Evolutionary conservation across 2,329 filamentous ascomycete genomes (phyloP), one percentile per base, ranked within the genome.

Genomic region (Trichoderma koningii): DNA sequence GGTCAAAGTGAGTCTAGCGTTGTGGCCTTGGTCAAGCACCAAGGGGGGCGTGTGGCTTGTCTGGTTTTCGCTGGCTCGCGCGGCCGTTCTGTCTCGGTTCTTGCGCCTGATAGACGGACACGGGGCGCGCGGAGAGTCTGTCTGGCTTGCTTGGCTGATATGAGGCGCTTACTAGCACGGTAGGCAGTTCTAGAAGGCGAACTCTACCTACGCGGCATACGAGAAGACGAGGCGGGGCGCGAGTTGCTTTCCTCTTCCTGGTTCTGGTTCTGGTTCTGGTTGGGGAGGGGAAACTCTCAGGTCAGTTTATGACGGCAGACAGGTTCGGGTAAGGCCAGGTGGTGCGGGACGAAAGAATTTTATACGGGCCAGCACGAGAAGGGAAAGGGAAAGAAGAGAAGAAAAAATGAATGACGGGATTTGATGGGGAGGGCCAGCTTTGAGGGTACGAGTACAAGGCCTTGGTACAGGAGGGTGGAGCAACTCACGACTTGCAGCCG

Each of bases 1-100:
- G 70, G 68, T 73, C 73, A 68, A 76, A 76, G 68, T 71, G 69
- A 75, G 75, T 69, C 70, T 76, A 77, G 75, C 74, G 75, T 69
- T 30, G 10, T 38, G 68, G 68, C 72, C 70, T 71, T 59, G 64
- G 42, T 30, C 55, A 63, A 56, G 63, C 30, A 41, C 45, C 56
- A 34, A 69, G 72, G 69, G 66, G 68, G 64, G 66, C 55, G 64
- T 45, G 51, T 56, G 17, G 21, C 15, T 55, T 52, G 10, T 44
- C 42, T 44, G 23, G 50, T 19, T 26, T 9, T 19, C 47, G 26
- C 17, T 52, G 30, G 47, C 48, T 26, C 38, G 42, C 23, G 59
- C 42, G 30, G 28, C 30, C 21, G 7, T 21, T n/a, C 9, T 5
- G 17, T 38, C 12, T 38, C 34, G 34, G 10, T 38, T 38, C 7